phyloP scores from a whole-genome alignment of 2,329 filamentous ascomycete genomes.

The Catunica adiposa region DNA sequence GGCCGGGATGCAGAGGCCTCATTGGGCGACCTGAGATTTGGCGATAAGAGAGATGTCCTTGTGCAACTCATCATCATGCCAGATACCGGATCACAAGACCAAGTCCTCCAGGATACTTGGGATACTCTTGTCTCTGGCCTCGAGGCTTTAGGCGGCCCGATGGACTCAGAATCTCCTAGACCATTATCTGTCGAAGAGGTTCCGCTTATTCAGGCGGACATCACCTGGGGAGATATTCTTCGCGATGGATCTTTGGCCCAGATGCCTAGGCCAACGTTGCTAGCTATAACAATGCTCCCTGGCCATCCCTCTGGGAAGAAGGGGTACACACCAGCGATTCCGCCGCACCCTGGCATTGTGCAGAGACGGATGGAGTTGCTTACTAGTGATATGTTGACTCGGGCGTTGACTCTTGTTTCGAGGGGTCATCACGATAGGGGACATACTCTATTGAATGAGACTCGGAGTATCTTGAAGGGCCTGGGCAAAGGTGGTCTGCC shows the following conservation, averaged over 20 bases:
- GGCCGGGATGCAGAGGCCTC: constrained; percentile 87
- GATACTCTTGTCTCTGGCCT: constrained; percentile 91
- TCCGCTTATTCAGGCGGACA: constrained; percentile 83
- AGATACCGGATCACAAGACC: constrained; percentile 67
- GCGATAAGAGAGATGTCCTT: constrained; percentile 83
- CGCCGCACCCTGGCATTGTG: constrained; percentile 85
- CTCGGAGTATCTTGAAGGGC: constrained; percentile 85
- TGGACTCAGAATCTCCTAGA: constrained; percentile 74
- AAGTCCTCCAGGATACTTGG: constrained; percentile 85
- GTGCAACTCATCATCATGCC: constrained; percentile 87
- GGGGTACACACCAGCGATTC: constrained; percentile 66
- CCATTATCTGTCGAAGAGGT: constrained; percentile 82
- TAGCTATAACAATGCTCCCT: constrained; percentile 92
- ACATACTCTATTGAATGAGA: constrained; percentile 82
- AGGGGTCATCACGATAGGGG: constrained; percentile 86
- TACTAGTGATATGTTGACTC: constrained; percentile 92
- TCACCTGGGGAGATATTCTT: constrained; percentile 84
- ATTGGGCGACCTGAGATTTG: constrained; percentile 81
- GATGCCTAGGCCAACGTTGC: constrained; percentile 70
- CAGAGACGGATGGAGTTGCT: constrained; percentile 94
- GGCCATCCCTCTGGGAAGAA: constrained; percentile 44
- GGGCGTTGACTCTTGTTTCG: constrained; percentile 78
- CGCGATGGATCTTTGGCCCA: constrained; percentile 76
- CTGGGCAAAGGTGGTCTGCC: constrained; percentile 88
- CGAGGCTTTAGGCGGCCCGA: constrained; percentile 75